phyloP scores from a whole-genome alignment of 441 rosid genomes.

The Populus hybrid region DNA sequence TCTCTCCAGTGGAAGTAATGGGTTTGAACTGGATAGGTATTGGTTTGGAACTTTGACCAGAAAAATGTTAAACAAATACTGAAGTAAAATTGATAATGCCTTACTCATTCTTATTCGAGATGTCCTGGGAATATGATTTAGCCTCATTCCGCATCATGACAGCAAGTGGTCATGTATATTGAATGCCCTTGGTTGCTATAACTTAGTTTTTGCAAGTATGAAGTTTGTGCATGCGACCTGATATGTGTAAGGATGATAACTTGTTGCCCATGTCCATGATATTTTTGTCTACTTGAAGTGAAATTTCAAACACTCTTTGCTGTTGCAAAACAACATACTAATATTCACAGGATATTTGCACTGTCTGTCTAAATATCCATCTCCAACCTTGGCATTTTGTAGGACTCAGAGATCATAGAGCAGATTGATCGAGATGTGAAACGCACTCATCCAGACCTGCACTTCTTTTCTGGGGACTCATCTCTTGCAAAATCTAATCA shows the following conservation, averaged over 20 bases:
- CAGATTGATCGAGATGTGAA: slow-evolving; percentile 95
- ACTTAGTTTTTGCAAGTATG: not conserved
- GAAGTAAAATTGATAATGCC: not conserved
- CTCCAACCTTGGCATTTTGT: slow-evolving; percentile 19
- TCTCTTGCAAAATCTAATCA: slow-evolving; percentile 74
- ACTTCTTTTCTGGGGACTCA: slow-evolving; percentile 85
- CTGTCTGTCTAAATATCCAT: not conserved
- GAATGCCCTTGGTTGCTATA: not conserved
- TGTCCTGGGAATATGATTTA: not conserved
- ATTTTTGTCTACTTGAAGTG: not conserved
- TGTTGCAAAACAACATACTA: not conserved
- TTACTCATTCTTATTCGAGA: not conserved
- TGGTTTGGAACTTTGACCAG: not conserved
- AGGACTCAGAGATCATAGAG: slow-evolving; percentile 91
- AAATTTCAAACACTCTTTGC: slow-evolving; percentile 4
- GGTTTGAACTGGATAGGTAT: not conserved
- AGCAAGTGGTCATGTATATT: not conserved
- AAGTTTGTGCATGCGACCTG: not conserved
- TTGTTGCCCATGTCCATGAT: not conserved
- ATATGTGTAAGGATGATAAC: not conserved
- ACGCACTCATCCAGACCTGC: slow-evolving; percentile 96
- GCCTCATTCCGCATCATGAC: not conserved
- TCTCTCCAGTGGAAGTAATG: not conserved
- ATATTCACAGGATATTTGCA: not conserved
- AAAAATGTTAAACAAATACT: not conserved